Percentiles rank a stretch among this genome's conserved stretches.
phyloP scores from a whole-genome alignment of 1,284 basidiomycete species.

The Pholiota adiposa region DNA sequence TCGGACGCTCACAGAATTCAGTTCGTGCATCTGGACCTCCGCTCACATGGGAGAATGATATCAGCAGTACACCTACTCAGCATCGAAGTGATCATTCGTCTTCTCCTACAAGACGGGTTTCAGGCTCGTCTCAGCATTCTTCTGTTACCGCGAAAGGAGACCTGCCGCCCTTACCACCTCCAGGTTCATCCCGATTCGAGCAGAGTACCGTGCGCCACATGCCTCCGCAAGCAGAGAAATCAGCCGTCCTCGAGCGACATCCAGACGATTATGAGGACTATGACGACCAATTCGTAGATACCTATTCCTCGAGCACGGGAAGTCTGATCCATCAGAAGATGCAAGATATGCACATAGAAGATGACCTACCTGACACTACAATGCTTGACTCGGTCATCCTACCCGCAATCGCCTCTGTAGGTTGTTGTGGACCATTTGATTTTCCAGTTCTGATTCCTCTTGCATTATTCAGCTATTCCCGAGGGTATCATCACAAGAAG shows the following conservation, averaged over 20 bases:
- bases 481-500: constrained; percentile 87
- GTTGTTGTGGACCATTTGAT: constrained; percentile 33
- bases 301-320: constrained; percentile 37
- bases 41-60: constrained; percentile 75
- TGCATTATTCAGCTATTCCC: constrained; percentile 72
- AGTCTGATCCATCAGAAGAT: constrained; percentile 45
- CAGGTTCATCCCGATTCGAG: constrained; percentile 50
- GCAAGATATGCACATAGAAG: constrained; percentile 55
- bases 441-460: constrained; percentile 8
- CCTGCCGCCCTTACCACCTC: constrained; percentile 57
- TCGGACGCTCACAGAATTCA: constrained; percentile 64
- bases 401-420: constrained; percentile 89
- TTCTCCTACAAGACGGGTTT: constrained; percentile 27
- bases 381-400: constrained; percentile 96
- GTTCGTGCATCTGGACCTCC: constrained; percentile 65
- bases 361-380: constrained; percentile 78
- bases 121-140: constrained; percentile 37
- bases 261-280: constrained; percentile 74
- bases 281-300: constrained; percentile 54
- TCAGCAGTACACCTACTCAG: constrained; percentile 45
- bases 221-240: constrained; percentile 32
- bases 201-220: constrained; percentile 71
- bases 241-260: constrained; percentile 39
- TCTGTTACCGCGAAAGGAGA: constrained; percentile 61
- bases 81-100: constrained; percentile 31